Percentiles rank a stretch among this genome's conserved stretches.
phyloP scores from a whole-genome alignment of 2,329 filamentous ascomycete species.

The Aschersonia sp. region DNA sequence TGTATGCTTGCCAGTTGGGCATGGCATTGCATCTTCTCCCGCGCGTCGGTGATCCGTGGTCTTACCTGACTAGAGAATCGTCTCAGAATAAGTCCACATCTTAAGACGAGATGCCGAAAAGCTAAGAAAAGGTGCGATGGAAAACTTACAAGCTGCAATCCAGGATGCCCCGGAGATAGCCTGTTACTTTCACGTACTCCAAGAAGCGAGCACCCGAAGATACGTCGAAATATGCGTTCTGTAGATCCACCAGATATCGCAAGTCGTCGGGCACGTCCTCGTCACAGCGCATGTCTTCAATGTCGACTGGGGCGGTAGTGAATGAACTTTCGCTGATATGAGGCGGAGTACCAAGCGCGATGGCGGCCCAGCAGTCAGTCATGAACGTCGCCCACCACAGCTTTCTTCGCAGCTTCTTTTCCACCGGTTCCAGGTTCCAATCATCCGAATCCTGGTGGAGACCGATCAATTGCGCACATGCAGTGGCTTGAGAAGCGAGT shows the following conservation, averaged over 20 bases:
- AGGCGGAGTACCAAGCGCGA: slow-evolving; percentile 31
- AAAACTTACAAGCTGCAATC: slow-evolving; percentile 18
- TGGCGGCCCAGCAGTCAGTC: slow-evolving; percentile 28
- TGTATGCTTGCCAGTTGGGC: slow-evolving; percentile 12
- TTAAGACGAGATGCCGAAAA: not conserved
- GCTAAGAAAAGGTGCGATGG: not conserved
- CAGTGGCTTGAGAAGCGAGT: slow-evolving; percentile 25
- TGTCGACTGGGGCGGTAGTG: slow-evolving; percentile 20
- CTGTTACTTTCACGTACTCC: slow-evolving; percentile 17
- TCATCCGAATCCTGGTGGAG: slow-evolving; percentile 26
- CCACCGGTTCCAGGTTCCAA: slow-evolving; percentile 27
- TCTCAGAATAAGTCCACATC: not conserved
- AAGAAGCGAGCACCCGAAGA: slow-evolving; percentile 22
- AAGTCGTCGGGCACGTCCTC: slow-evolving; percentile 24
- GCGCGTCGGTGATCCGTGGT: slow-evolving; percentile 4
- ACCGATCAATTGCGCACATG: slow-evolving; percentile 29
- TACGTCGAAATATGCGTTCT: slow-evolving; percentile 16
- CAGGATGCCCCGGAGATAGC: slow-evolving; percentile 16
- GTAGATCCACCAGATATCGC: slow-evolving; percentile 18
- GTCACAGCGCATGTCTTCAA: slow-evolving; percentile 27
- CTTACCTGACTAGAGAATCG: slow-evolving; percentile 11
- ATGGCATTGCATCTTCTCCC: slow-evolving; percentile 7
- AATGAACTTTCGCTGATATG: slow-evolving; percentile 26
- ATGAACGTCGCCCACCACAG: slow-evolving; percentile 30
- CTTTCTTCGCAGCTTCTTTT: slow-evolving; percentile 27